These are phyloP conservation scores for Phytophthora crassamura DNA, from an alignment of 352 stramenopile genomes.

Conservation along the genomic window DNA sequence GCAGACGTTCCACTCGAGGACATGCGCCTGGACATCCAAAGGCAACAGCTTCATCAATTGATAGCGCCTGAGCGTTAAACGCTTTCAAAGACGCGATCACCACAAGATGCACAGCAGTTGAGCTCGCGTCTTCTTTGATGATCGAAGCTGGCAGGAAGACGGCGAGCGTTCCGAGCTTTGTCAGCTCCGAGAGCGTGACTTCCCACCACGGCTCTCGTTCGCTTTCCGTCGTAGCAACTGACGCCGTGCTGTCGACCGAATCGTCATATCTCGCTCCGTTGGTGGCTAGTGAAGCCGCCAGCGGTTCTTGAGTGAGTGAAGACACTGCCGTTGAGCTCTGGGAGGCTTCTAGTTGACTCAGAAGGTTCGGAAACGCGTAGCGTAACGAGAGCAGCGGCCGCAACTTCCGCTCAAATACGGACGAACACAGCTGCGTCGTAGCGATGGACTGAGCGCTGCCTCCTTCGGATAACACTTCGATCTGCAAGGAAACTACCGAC, in stretches of 20 bases:
- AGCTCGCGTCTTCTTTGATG: slow-evolving; percentile 5
- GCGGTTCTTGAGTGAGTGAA: not conserved
- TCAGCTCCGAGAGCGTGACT: slow-evolving; percentile 43
- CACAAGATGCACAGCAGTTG: slow-evolving; percentile 29
- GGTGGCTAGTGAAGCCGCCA: slow-evolving; percentile 35
- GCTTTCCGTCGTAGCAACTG: slow-evolving; percentile 33
- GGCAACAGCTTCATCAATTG: slow-evolving; percentile 28
- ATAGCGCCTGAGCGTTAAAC: slow-evolving; percentile 15
- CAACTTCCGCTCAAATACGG: slow-evolving; percentile 61
- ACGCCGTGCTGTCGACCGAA: slow-evolving; percentile 7
- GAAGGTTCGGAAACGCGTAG: slow-evolving; percentile 58
- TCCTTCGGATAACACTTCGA: slow-evolving; percentile 54
- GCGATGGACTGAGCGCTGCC: slow-evolving; percentile 31
- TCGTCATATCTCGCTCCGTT: slow-evolving; percentile 34
- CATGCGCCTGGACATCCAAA: slow-evolving; percentile 58
- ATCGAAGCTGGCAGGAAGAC: slow-evolving; percentile 55
- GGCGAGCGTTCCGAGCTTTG: slow-evolving; percentile 55
- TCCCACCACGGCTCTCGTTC: slow-evolving; percentile 71
- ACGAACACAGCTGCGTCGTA: slow-evolving; percentile 70
- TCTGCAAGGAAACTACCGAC: slow-evolving; percentile 52
- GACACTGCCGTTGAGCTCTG: slow-evolving; percentile 53
- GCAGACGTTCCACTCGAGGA: slow-evolving; percentile 33
- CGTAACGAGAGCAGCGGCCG: slow-evolving; percentile 48
- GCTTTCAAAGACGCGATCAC: slow-evolving; percentile 44
- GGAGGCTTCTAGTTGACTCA: slow-evolving; percentile 20